These are phyloP conservation scores for Arctostaphylos glauca DNA, from an alignment of 148 eudicot genomes.

Conservation along the genomic window DNA sequence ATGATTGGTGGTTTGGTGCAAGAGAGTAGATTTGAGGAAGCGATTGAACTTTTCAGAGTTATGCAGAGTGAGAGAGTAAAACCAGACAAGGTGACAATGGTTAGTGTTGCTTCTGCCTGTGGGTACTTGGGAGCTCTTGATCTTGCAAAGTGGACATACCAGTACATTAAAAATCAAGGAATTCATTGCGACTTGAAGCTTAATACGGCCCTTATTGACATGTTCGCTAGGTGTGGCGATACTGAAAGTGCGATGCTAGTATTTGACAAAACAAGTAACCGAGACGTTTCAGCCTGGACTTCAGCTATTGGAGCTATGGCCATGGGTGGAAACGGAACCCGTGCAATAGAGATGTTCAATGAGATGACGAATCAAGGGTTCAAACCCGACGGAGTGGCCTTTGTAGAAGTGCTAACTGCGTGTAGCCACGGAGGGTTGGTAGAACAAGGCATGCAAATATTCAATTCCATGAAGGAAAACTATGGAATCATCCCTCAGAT, in stretches of 20 bases:
- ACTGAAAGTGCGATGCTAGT: constrained; percentile 25
- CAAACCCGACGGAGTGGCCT: constrained; percentile 31
- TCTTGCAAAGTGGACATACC: constrained; percentile 33
- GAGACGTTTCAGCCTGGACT: constrained; percentile 39
- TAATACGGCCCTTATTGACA: constrained; percentile 33
- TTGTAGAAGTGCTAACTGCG: constrained; percentile 31
- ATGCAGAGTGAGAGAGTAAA: constrained; percentile 33
- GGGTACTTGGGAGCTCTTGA: constrained; percentile 37
- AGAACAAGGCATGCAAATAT: constrained; percentile 30
- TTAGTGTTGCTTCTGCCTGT: constrained; percentile 32
- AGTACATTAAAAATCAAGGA: constrained; percentile 18
- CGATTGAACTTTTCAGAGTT: constrained; percentile 28
- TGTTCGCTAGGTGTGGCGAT: constrained; percentile 44
- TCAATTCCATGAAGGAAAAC: constrained; percentile 26
- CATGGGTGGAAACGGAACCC: constrained; percentile 31
- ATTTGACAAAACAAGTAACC: constrained; percentile 22
- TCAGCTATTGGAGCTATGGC: constrained; percentile 42
- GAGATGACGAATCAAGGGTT: constrained; percentile 33
- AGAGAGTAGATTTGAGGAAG: constrained; percentile 26
- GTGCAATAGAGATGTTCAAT: constrained; percentile 34
- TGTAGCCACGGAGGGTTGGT: constrained; percentile 43
- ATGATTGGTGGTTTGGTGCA: constrained; percentile 33
- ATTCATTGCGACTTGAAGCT: constrained; percentile 26
- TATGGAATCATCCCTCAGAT: constrained; percentile 28
- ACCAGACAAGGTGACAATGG: constrained; percentile 39